Evolutionary conservation across 768 basidiomycete genomes (phyloP).

Genomic region (Galerina marginata): DNA sequence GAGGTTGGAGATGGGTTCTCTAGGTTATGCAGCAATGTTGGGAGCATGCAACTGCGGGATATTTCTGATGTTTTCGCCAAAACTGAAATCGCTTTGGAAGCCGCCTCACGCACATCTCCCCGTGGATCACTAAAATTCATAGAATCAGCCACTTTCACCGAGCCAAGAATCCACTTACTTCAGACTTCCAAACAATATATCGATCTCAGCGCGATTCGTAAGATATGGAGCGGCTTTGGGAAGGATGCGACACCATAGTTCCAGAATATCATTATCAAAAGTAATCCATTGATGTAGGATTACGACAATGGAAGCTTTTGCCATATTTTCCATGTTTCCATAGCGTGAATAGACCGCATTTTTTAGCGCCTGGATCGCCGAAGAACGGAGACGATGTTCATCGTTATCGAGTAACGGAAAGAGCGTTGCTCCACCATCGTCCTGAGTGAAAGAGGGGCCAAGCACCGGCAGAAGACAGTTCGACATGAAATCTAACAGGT

Average conservation of each 20-base stretch:
- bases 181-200: not conserved
- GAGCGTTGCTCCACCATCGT: not conserved
- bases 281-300: not conserved
- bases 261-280: not conserved
- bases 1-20: not conserved
- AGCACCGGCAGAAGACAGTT: conserved; percentile 3
- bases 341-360: not conserved
- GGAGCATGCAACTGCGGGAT: not conserved
- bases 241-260: not conserved
- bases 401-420: not conserved
- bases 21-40: not conserved
- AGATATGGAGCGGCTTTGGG: not conserved
- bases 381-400: not conserved
- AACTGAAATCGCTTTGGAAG: not conserved
- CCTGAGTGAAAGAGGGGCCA: conserved; percentile 4
- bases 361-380: not conserved
- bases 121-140: not conserved
- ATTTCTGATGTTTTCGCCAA: not conserved
- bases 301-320: not conserved
- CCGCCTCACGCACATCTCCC: conserved; percentile 5
- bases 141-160: not conserved
- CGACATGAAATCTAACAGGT: not conserved
- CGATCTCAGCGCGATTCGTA: not conserved
- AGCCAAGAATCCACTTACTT: not conserved
- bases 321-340: conserved; percentile 2